Conservation (phyloP, 148 eudicot species). For the Nyssa sinensis region DNA sequence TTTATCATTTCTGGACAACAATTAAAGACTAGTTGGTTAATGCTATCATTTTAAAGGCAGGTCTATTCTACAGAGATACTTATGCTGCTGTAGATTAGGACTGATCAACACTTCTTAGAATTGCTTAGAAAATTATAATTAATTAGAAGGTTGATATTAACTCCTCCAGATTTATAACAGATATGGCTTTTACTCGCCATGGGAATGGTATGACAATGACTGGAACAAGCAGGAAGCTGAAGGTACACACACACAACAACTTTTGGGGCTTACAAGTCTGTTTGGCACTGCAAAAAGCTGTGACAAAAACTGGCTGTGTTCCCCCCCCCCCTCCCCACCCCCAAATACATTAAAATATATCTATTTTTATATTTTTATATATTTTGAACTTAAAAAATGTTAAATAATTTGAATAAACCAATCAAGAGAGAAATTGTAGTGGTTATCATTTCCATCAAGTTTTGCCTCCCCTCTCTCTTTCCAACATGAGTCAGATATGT, state of each 20-base stretch:
- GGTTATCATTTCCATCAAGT: too few relatives aligned
- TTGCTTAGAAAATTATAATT: background rate
- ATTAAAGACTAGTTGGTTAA: too few relatives aligned
- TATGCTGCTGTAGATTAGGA: background rate
- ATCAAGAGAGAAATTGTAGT: too few relatives aligned
- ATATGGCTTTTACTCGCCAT: background rate
- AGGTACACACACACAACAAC: constrained; percentile 11
- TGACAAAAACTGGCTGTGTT: background rate
- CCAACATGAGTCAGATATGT: too few relatives aligned
- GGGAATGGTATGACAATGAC: background rate
- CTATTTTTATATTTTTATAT: too few relatives aligned
- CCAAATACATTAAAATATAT: too few relatives aligned
- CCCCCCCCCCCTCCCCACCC: too few relatives aligned
- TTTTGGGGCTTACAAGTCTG: background rate
- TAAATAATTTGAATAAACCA: too few relatives aligned
- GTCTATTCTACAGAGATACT: background rate
- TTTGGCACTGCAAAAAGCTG: background rate
- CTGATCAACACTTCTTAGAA: background rate
- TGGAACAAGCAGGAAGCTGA: constrained; percentile 13
- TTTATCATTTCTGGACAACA: too few relatives aligned
- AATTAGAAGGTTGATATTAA: background rate
- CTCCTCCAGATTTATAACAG: background rate
- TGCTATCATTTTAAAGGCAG: too few relatives aligned
- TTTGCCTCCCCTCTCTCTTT: too few relatives aligned
- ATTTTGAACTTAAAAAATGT: too few relatives aligned